Evolutionary conservation across 1,284 basidiomycete species (phyloP), one percentile per base, ranked within the genome.

Genomic region (Cystobasidium slooffiae): DNA sequence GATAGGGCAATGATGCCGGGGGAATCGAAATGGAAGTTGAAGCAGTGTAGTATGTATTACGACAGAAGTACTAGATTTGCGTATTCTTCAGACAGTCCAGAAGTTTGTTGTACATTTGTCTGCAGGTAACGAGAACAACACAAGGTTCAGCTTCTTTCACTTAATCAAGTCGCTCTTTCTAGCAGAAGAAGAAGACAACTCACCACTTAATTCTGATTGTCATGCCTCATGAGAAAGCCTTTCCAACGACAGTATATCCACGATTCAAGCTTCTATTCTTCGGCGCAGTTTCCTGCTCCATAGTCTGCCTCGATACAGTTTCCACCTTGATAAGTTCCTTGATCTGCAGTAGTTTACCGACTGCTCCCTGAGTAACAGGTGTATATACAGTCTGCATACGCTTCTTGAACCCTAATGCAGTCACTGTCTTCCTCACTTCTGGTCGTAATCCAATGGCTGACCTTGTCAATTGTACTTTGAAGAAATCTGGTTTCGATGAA

Each of bases 311-410:
- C 0, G 88, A 86, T 16, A 94, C 91, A 80, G 93, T 94, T 80
- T 90, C 87, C 68, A 94, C 92, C 79, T 90, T 88, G n/a, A 94
- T 86, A 46, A 94, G 84, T 84, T 94, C 92, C 85, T 94, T 94
- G 72, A 94, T 88, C 14, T 84, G 84, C 51, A 94, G 85, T 65
- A 94, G 91, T 81, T 91, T 91, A 31, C 92, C 92, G 0, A 92
- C 92, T 24, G 88, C 86, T 75, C 90, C 89, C 0, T 89, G 88
- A 0, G 86, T 85, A 77, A 92, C 90, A 7, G 84, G 83, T 76
- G 91, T 89, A 82, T 90, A 94, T 47, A 94, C 91, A 0, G 90
- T 92, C 80, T 92, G 91, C 83, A 90, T 86, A 41, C 93, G 87
- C 75, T 89, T 84, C 81, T 90, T 90, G 67, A 94, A 85, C 0